Conservation (phyloP, 805 yeast species). For the Jamesozyma piceae region DNA sequence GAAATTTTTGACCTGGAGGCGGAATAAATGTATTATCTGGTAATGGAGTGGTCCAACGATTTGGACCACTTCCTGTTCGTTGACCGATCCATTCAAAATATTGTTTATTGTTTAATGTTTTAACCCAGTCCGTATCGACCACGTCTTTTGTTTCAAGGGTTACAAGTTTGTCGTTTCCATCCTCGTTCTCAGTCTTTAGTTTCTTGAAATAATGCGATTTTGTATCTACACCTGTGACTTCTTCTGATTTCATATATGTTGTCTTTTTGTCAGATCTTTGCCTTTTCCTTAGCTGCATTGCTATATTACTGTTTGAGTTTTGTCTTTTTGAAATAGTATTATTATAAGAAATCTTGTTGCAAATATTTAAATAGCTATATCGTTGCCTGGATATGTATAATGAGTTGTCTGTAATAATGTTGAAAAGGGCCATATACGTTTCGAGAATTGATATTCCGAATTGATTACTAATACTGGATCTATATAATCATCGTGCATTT, state of each 20-base stretch:
- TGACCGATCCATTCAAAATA: constrained; percentile 22
- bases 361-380: too few relatives aligned
- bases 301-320: too few relatives aligned
- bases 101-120: constrained; percentile 18
- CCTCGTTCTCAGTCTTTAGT: neutral
- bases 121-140: constrained; percentile 23
- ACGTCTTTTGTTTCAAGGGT: neutral
- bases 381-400: too few relatives aligned
- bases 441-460: too few relatives aligned
- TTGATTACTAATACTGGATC: too few relatives aligned
- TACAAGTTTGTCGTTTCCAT: neutral
- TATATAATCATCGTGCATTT: too few relatives aligned
- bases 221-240: neutral
- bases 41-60: constrained; percentile 16
- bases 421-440: too few relatives aligned
- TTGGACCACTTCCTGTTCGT: constrained; percentile 20
- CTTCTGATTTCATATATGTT: neutral
- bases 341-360: neutral
- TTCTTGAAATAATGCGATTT: constrained; percentile 13
- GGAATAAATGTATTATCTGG: constrained; percentile 9
- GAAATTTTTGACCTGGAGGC: constrained; percentile 15
- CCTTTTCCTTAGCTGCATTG: constrained; percentile 3
- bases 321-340: too few relatives aligned
- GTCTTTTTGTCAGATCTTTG: constrained; percentile 4
- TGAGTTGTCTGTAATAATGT: too few relatives aligned